Evolutionary conservation across 139 green algal species (phyloP), one percentile per base, ranked within the genome.

Genomic region (Haematococcus sp.): DNA sequence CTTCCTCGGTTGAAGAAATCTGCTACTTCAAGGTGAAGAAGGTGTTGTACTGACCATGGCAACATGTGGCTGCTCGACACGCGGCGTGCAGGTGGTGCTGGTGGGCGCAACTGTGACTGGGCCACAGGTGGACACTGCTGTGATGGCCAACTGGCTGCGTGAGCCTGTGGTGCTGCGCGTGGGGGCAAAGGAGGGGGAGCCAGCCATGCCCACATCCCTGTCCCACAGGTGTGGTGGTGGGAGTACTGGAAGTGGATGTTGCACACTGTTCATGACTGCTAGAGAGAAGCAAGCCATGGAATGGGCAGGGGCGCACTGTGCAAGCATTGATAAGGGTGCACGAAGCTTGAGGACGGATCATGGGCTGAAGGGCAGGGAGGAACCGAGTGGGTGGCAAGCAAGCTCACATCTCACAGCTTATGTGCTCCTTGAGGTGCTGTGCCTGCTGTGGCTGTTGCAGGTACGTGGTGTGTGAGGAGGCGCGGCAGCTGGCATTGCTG

Each of bases 101-200:
- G 83, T 90, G 28, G 91, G 91, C 22, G 91, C 91, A 16, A 94
- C 90, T 0, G 32, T 93, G n/a, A 77, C 63, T 4, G 70, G 80
- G 11, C 70, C 79, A 1, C 68, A 89, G 11, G 60, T 86, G 1
- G 46, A 68, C 1, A 22, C 66, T 7, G 89, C 84, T 0, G 40
- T 82, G 16, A 22, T 46, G n/a, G 72, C 75, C 34, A 80, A 79
- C 15, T 94, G 89, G 90, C 5, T 93, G 58, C 13, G 76, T 2
- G 81, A 93, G 70, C 85, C 86, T 0, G 77, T 91, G 3, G 51
- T 73, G 1, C 75, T 94, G 49, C 31, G 44, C 0, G 80, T 84
- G 28, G 79, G 74, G 3, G 40, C 40, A 2, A 43, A 63, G 31
- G 34, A 78, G 55, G 60, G 63, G 7, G 40, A 49, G 40, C 40